These are phyloP conservation scores for Aureoboletus auriporus DNA, from an alignment of 768 basidiomycete genomes.

Conservation along the genomic window DNA sequence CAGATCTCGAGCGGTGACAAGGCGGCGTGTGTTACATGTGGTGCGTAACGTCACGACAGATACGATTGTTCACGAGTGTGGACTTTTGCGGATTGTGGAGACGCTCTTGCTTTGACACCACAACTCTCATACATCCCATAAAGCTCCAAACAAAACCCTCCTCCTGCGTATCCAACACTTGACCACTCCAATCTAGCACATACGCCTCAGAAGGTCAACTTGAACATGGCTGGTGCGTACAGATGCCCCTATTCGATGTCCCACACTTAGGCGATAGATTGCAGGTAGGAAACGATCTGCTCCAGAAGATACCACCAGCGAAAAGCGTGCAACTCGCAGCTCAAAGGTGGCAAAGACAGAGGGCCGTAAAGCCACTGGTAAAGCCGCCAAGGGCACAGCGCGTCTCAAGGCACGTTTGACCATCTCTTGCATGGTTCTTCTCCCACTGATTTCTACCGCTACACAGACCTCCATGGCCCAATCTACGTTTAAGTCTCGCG, in stretches of 20 bases:
- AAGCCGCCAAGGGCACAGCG: constrained; percentile 36
- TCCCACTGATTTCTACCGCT: constrained; percentile 2
- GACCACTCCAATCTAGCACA: background rate
- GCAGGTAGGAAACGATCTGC: constrained; percentile 46
- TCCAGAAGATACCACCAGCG: constrained; percentile 29
- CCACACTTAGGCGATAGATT: background rate
- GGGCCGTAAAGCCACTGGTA: constrained; percentile 27
- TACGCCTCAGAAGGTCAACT: no score
- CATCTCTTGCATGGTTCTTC: background rate
- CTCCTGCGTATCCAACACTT: background rate
- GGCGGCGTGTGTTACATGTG: constrained; percentile 15
- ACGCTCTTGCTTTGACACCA: constrained; percentile 20
- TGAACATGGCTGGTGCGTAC: constrained; percentile 28
- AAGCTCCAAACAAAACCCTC: no score
- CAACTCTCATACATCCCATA: no score
- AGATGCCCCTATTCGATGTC: constrained; percentile 10
- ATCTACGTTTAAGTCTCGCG: constrained; percentile 57
- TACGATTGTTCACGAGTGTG: constrained; percentile 7
- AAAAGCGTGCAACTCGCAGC: constrained; percentile 39
- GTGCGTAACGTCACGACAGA: constrained; percentile 33
- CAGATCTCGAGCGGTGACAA: constrained; percentile 1
- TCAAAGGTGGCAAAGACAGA: constrained; percentile 51
- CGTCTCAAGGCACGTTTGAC: constrained; percentile 41
- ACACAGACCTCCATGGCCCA: constrained; percentile 43
- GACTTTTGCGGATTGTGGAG: constrained; percentile 24